Evolutionary conservation across 2,329 filamentous ascomycete species (phyloP).

Genomic region (Emydomyces testavorans): DNA sequence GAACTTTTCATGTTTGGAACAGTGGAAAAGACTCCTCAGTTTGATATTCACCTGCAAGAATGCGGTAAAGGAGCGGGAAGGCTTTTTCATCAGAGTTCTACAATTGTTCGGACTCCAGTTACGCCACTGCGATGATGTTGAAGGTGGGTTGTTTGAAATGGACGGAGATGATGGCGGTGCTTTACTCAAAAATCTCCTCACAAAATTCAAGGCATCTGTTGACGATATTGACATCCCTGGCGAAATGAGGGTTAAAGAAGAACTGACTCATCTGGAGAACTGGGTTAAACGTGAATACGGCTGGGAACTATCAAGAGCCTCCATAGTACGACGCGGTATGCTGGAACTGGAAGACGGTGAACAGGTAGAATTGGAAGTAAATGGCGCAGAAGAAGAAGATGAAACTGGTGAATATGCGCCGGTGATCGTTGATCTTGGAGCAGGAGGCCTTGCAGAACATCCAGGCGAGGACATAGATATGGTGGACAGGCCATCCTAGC

Average conservation of each 20-base stretch:
- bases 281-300: conserved; percentile 45
- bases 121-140: conserved; percentile 46
- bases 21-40: conserved; percentile 50
- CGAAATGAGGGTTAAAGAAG: conserved; percentile 37
- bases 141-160: conserved; percentile 51
- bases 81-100: conserved; percentile 44
- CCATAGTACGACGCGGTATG: conserved; percentile 46
- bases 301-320: conserved; percentile 46
- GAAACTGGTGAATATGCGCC: conserved; percentile 56
- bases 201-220: conserved; percentile 42
- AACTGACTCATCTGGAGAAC: conserved; percentile 45
- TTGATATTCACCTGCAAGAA: conserved; percentile 46
- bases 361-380: conserved; percentile 47
- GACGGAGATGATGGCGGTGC: conserved; percentile 40
- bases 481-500: neutral
- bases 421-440: conserved; percentile 43
- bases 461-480: conserved; percentile 1
- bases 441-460: conserved; percentile 4
- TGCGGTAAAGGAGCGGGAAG: conserved; percentile 39
- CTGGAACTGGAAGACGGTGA: conserved; percentile 53
- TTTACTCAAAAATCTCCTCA: conserved; percentile 43
- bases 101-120: conserved; percentile 43
- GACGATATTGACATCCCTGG: conserved; percentile 22
- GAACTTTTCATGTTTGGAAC: conserved; percentile 55
- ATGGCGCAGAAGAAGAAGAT: conserved; percentile 47